Evolutionary conservation across 495 filamentous ascomycete species (phyloP), one percentile per base, ranked within the genome.

Genomic region (Oleoguttula mirabilis): DNA sequence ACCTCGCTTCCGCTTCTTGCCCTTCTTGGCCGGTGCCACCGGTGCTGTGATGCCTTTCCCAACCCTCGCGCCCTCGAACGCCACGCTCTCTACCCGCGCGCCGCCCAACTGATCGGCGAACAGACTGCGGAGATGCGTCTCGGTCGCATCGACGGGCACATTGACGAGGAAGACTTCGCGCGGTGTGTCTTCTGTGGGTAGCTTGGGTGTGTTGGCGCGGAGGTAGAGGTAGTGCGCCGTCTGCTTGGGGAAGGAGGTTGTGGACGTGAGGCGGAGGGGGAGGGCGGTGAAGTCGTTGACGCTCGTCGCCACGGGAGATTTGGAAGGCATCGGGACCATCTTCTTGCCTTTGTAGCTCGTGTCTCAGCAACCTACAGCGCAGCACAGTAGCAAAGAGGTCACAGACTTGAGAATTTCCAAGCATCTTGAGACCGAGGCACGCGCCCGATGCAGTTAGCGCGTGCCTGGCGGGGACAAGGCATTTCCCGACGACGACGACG

Each of bases 91-190:
- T 27, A 98, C 76, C 32, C 78, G 71, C 20, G 80, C 82, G 4
- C 75, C 75, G 22, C 83, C 77, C 12, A 67, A 41, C 31, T 84
- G 69, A 0, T 66, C 65, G 0, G 72, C 63, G 51, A 94, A 85
- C 0, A 98, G 63, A 41, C 72, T 66, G 27, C 84, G 79, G 14
- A 96, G 62, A 53, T 90, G 84, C 0, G 62, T 53, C 36, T 82
- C 76, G 25, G 83, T 93, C 41, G 82, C 76, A 60, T 95, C 88
- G 51, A 86, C 66, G 24, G 90, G 92, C 4, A 88, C 56, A 57
- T 98, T 96, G 47, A 86, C 79, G 17, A 88, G 55, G 64, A 94
- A 98, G 19, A 98, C 70, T 34, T 80, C 82, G 44, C 85, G 77
- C 4, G 53, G 48, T 19, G 50, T 52, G 54, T 80, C 70, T 14